Base-by-base conservation (phyloP, 805 yeast species). In the Ogataea ramenticola region DNA sequence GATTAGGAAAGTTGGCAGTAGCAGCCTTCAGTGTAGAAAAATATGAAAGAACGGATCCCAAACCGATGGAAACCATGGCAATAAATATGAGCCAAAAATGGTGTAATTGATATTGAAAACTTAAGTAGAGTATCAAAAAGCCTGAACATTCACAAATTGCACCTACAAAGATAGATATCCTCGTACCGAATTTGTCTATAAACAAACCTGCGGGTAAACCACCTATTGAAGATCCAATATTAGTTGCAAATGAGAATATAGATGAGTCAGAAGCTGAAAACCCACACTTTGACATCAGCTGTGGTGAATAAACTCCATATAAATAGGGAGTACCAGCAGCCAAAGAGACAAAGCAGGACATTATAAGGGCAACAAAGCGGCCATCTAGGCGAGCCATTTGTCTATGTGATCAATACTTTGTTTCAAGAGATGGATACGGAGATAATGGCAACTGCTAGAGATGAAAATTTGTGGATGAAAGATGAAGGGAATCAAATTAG, bases 301-400 rank as follows among this genome's bases (percentile, higher is more conserved):
- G 89, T 2, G 91, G 90, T 1, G 88, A 80, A 56, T 78, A 85
- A n/a, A 79, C 76, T 0, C 90, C 86, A 57, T 79, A 85, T 14
- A 82, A 64, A 53, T 85, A 85, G 0, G 87, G 85, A 2, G 89
- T 83, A 2, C 93, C 91, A 3, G 87, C 73, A 0, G 83, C 88
- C 39, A 83, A 53, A 0, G 86, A 74, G 9, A 80, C 80, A 16
- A 81, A 54, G 14, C 64, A 53, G 6, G 58, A 57, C 27, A 47
- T 49, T 6, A 46, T 17, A 3, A 61, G 46, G 2, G 60, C 44
- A 1, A 53, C 31, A 17, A 43, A 36, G 6, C 30, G 9, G 7
- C 16, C 20, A 21, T 24, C 31, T 24, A 36, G 9, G 21, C 8
- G 10, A 15, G 21, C 31, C 31, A 36, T 24, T 5, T 21, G 30